Percentiles rank a stretch among this genome's conserved stretches.
These are phyloP conservation scores for Venturia pyrina DNA, from an alignment of 2,329 filamentous ascomycete species.

Conservation along the genomic window DNA sequence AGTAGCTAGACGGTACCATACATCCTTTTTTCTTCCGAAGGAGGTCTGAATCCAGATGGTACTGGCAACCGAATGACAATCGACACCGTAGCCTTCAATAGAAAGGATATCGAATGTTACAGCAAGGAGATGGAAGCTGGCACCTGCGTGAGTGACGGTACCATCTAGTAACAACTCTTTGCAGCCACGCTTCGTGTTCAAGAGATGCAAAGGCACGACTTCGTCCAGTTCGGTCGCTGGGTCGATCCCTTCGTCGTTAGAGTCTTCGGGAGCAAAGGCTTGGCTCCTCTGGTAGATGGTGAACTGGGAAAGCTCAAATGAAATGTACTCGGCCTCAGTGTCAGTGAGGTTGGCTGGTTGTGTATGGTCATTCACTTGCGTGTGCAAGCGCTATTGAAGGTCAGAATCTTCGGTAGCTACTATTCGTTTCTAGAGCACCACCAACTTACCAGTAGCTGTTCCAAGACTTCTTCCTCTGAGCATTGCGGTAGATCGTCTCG, in stretches of 20 bases:
- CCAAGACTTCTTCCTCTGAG: not conserved
- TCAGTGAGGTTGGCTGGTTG: too few relatives aligned
- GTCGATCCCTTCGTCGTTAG: not conserved
- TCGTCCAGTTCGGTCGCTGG: conserved; percentile 10
- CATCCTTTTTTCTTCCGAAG: conserved; percentile 17
- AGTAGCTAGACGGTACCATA: conserved; percentile 55
- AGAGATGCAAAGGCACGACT: conserved; percentile 17
- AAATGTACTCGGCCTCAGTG: not conserved
- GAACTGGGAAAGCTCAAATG: not conserved
- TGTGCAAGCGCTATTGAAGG: not conserved
- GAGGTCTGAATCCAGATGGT: conserved; percentile 43
- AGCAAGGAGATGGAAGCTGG: not conserved
- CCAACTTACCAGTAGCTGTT: not conserved
- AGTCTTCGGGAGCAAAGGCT: not conserved
- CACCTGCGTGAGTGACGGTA: not conserved
- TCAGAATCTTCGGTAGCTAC: not conserved
- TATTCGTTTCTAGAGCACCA: not conserved
- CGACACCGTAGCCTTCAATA: conserved; percentile 2
- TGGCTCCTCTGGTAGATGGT: not conserved
- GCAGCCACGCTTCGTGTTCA: conserved; percentile 15
- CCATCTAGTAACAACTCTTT: conserved; percentile 21
- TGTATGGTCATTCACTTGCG: too few relatives aligned
- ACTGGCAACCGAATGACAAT: conserved; percentile 36
- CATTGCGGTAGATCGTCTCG: not conserved
- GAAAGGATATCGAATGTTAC: not conserved